Evolutionary conservation across 2,329 filamentous ascomycete genomes (phyloP), one percentile per base, ranked within the genome.

Genomic region (Colletotrichum limetticola): DNA sequence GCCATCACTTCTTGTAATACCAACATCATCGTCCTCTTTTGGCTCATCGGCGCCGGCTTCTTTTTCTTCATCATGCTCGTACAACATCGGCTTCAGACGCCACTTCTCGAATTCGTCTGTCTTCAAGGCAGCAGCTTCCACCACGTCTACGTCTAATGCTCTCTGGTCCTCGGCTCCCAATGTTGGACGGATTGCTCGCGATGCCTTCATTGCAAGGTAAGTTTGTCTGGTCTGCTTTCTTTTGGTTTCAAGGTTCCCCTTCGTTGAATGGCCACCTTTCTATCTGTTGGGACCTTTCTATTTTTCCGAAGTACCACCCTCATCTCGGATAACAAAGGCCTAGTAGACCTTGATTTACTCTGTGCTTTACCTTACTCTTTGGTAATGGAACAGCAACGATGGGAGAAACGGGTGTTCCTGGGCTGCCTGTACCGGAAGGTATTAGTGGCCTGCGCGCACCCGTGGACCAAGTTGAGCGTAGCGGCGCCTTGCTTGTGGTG

Each of bases 71-170:
- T 68, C 42, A 14, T 68, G 32, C 46, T 74, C 68, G 52, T 62
- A 72, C 35, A 72, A 52, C 22, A 9, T 74, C 28, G 68, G 53
- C 59, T 55, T 62, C 49, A 22, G 56, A 56, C 66, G 71, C 57
- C 56, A 12, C 14, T 66, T 70, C 26, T 71, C 60, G 19, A 57
- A 28, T 57, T 42, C 60, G 4, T 42, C 67, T 11, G 24, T 71
- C 55, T 12, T 37, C 56, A 61, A 24, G n/a, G 16, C 61, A 46
- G 16, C 61, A 46, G 61, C 28, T 30, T 16, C 46, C 42, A 46
- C 16, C 16, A 28, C 49, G 16, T 8, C 59, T 5, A 14, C 32
- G 19, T 61, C 53, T 57, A 42, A 52, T 46, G 11, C 59, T 60
- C 42, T 64, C 60, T 56, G 66, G 66, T 64, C 55, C 22, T 19